These are phyloP conservation scores for Avicennia marina DNA, from an alignment of 257 asterid genomes.

Conservation along the genomic window DNA sequence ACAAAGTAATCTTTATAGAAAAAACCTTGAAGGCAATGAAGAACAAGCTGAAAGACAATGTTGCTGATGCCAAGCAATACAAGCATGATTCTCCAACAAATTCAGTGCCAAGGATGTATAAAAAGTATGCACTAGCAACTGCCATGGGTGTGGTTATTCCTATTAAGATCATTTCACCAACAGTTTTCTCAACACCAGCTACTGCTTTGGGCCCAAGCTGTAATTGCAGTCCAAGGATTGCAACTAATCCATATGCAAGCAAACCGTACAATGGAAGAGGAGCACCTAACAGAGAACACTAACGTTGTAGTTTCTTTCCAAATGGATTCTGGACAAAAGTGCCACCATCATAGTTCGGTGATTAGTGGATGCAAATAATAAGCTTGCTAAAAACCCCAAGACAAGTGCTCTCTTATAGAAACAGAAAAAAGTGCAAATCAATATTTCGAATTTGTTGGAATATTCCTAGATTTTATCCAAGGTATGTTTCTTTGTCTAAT, in stretches of 20 bases:
- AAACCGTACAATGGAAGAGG: slow-evolving; percentile 90
- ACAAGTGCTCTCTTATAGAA: too few relatives aligned
- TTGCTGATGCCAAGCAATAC: slow-evolving; percentile 77
- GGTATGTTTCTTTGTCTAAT: too few relatives aligned
- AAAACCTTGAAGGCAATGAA: slow-evolving; percentile 65
- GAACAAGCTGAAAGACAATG: slow-evolving; percentile 76
- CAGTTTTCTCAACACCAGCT: slow-evolving; percentile 38
- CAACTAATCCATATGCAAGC: slow-evolving; percentile 82
- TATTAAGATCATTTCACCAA: slow-evolving; percentile 50
- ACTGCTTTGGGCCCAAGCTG: slow-evolving; percentile 33
- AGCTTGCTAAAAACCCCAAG: too few relatives aligned
- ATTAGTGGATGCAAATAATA: too few relatives aligned
- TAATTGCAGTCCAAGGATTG: slow-evolving; percentile 54
- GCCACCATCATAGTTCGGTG: too few relatives aligned
- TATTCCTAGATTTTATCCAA: too few relatives aligned
- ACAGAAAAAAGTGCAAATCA: too few relatives aligned
- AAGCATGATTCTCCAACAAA: slow-evolving; percentile 74
- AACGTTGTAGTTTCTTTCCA: slow-evolving; percentile 9
- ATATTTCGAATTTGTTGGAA: too few relatives aligned
- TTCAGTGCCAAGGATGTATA: slow-evolving; percentile 70
- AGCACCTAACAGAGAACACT: slow-evolving; percentile 46
- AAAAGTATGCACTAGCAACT: slow-evolving; percentile 83
- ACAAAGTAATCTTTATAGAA: slow-evolving; percentile 8
- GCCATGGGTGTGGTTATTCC: slow-evolving; percentile 86
- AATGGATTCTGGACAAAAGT: too few relatives aligned